Conservation (phyloP, 129 eudicot species). For the Pseudognaphalium luteoalbum region DNA sequence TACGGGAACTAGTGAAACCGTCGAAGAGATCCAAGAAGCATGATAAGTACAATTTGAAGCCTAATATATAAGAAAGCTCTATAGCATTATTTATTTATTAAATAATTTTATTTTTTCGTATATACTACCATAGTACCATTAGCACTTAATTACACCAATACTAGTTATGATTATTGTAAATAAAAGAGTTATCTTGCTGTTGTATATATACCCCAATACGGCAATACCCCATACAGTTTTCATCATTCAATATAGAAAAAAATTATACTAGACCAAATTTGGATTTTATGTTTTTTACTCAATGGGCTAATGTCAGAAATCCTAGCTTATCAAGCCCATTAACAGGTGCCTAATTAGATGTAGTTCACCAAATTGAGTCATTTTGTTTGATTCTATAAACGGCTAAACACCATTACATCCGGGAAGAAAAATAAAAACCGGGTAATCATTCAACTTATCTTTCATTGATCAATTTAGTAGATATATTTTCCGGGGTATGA, state of each 20-base stretch:
- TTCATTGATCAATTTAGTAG: neutral
- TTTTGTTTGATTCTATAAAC: neutral
- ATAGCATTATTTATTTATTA: slow-evolving; percentile 21
- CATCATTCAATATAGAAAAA: neutral
- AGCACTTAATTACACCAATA: neutral
- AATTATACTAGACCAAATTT: too few relatives aligned
- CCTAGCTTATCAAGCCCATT: slow-evolving; percentile 6
- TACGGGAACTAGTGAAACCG: slow-evolving; percentile 3
- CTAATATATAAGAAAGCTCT: neutral
- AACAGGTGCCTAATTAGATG: neutral
- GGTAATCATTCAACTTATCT: neutral
- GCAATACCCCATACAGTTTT: neutral
- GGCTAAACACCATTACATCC: too few relatives aligned
- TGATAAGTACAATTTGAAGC: neutral
- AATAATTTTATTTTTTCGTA: neutral
- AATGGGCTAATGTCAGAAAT: neutral
- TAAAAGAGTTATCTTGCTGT: neutral
- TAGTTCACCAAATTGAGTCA: neutral
- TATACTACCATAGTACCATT: neutral
- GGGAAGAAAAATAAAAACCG: too few relatives aligned
- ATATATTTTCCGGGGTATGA: neutral
- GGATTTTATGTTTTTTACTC: too few relatives aligned
- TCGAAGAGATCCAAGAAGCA: slow-evolving; percentile 29
- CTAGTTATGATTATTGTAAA: neutral
- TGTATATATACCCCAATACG: neutral